phyloP scores from a whole-genome alignment of 2,329 filamentous ascomycete genomes.

The Whalleya microplaca region DNA sequence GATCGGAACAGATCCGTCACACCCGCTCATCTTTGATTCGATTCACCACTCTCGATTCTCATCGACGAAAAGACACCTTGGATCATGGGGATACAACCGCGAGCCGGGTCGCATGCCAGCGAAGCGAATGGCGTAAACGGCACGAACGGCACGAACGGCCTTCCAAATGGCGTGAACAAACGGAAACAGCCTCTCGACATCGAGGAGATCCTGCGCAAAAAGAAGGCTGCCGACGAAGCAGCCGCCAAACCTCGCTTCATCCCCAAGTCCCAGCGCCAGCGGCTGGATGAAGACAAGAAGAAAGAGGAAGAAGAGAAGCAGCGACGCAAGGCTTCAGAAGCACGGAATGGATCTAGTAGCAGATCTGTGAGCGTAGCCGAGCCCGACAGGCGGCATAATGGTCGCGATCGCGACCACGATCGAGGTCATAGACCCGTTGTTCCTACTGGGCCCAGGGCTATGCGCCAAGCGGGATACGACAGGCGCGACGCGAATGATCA shows the following conservation, averaged over 20 bases:
- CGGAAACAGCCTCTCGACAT: conserved; percentile 69
- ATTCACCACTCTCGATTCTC: background rate
- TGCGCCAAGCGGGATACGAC: conserved; percentile 54
- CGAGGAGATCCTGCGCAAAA: conserved; percentile 82
- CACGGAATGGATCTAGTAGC: conserved; percentile 14
- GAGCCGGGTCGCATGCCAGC: conserved; percentile 25
- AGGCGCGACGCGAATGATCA: conserved; percentile 42
- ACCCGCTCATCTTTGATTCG: background rate
- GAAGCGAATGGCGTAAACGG: conserved; percentile 19
- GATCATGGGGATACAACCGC: conserved; percentile 34
- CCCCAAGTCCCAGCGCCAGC: conserved; percentile 74
- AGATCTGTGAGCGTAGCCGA: conserved; percentile 35
- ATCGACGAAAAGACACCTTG: conserved; percentile 3
- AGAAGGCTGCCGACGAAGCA: conserved; percentile 82
- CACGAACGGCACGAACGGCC: conserved; percentile 17
- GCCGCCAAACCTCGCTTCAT: conserved; percentile 85
- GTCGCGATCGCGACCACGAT: conserved; percentile 34
- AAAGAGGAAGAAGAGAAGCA: conserved; percentile 64
- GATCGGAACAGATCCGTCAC: background rate
- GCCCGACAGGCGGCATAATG: conserved; percentile 35
- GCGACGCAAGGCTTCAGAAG: conserved; percentile 35
- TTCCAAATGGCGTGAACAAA: conserved; percentile 7
- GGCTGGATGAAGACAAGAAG: conserved; percentile 70
- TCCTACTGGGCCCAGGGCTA: conserved; percentile 74
- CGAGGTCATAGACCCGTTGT: conserved; percentile 38